A percentile compares a stretch with the other conserved stretches of the same genome.
Evolutionary conservation across 208 protist species (phyloP).

Genomic region (Acanthamoeba triangularis): DNA sequence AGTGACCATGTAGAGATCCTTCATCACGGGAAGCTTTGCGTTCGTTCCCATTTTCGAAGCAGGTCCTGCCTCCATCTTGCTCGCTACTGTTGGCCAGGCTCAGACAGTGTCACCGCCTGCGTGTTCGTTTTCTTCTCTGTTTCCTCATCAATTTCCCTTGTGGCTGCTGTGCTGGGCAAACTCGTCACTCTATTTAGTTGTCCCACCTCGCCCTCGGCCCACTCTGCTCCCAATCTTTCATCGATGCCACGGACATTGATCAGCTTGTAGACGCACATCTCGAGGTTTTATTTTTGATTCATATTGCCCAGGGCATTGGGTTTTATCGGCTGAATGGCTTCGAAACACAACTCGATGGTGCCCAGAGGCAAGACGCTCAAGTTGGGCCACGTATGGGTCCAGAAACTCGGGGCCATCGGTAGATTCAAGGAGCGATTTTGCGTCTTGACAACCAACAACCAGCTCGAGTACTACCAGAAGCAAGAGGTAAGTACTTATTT

Average conservation of each 20-base stretch:
- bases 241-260: too few relatives aligned
- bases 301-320: neutral
- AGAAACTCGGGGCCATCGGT: conserved; percentile 12
- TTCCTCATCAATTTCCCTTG: neutral
- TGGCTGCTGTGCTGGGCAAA: too few relatives aligned
- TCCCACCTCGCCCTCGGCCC: too few relatives aligned
- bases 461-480: conserved; percentile 71
- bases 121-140: neutral
- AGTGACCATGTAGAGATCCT: conserved; percentile 63
- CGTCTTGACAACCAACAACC: conserved; percentile 42
- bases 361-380: conserved; percentile 53
- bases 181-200: too few relatives aligned
- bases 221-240: too few relatives aligned
- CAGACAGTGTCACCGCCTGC: neutral
- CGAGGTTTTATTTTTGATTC: neutral
- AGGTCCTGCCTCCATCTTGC: conserved; percentile 1
- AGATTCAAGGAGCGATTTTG: conserved; percentile 67
- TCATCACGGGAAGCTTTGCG: conserved; percentile 1
- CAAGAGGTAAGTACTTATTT: neutral
- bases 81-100: neutral
- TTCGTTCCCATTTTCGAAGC: neutral
- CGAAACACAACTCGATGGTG: neutral
- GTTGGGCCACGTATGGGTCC: conserved; percentile 67
- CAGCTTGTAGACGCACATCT: neutral
- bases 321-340: neutral